Conservation (phyloP, 2,329 filamentous ascomycete species). For the Simplicillium aogashimaense region DNA sequence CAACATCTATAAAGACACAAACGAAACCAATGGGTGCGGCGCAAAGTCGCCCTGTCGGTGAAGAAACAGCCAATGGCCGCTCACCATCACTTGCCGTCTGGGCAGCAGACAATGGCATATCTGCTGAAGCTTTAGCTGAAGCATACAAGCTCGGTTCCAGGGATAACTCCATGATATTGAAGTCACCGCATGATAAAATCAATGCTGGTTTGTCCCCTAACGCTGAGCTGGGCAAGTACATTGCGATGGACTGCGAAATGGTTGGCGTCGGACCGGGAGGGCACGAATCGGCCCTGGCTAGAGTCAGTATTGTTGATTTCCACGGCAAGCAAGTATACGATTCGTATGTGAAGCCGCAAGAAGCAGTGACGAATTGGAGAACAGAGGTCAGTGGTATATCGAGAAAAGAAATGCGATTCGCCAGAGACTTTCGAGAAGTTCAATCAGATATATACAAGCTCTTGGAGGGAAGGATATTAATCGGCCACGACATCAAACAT, state of each 20-base stretch:
- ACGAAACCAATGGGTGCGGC: conserved; percentile 42
- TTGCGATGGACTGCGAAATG: conserved; percentile 97
- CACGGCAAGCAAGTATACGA: conserved; percentile 91
- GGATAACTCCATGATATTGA: conserved; percentile 36
- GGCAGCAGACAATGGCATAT: conserved; percentile 51
- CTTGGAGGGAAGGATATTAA: conserved; percentile 60
- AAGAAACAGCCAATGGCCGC: conserved; percentile 26
- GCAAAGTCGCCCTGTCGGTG: conserved; percentile 36
- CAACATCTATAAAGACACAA: conserved; percentile 9
- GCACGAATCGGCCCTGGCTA: conserved; percentile 66
- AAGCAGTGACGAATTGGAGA: conserved; percentile 80
- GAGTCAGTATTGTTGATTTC: conserved; percentile 87
- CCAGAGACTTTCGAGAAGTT: conserved; percentile 65
- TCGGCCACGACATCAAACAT: conserved; percentile 78
- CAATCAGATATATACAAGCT: conserved; percentile 62
- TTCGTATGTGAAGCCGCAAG: conserved; percentile 72
- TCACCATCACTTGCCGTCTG: conserved; percentile 49
- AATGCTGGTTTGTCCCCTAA: conserved; percentile 54
- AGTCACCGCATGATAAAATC: conserved; percentile 37
- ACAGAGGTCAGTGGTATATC: conserved; percentile 78
- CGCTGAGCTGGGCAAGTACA: conserved; percentile 73
- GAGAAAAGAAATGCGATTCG: conserved; percentile 59
- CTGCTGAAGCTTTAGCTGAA: conserved; percentile 48
- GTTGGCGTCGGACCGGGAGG: conserved; percentile 71
- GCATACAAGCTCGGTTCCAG: conserved; percentile 48